These are phyloP conservation scores for Gaillardinia entomophila DNA, from an alignment of 805 yeast genomes.

Conservation along the genomic window DNA sequence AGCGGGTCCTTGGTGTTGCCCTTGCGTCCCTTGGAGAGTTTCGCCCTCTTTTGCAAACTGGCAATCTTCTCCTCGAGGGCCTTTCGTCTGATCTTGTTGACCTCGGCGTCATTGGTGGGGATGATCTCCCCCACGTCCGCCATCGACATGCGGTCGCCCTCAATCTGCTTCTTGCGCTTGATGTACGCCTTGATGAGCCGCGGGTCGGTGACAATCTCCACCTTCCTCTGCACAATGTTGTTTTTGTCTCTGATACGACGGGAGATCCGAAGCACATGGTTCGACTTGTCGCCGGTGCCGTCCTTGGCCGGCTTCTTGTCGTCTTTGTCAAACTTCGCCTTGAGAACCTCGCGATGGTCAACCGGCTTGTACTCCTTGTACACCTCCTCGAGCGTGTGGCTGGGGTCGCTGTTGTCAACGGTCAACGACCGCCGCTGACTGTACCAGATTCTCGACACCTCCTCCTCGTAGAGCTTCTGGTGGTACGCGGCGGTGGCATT, in stretches of 20 bases:
- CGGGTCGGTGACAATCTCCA: conserved; percentile 77
- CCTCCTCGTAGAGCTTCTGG: conserved; percentile 88
- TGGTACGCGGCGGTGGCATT: conserved; percentile 47
- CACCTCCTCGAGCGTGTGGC: conserved; percentile 30
- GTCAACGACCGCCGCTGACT: conserved; percentile 62
- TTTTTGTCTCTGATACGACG: conserved; percentile 78
- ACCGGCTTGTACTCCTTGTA: conserved; percentile 34
- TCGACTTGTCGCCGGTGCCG: conserved; percentile 12
- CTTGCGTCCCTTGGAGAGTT: conserved; percentile 38
- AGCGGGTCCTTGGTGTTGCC: conserved; percentile 27
- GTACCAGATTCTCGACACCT: conserved; percentile 84
- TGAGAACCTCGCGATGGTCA: conserved; percentile 24
- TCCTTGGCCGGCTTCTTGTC: conserved; percentile 25
- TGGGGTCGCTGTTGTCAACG: conserved; percentile 27
- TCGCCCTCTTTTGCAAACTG: conserved; percentile 69
- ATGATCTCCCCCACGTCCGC: conserved; percentile 67
- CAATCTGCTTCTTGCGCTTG: conserved; percentile 60
- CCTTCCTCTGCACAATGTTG: conserved; percentile 76
- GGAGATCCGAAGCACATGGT: conserved; percentile 45
- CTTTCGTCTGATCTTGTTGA: conserved; percentile 69
- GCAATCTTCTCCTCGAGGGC: conserved; percentile 80
- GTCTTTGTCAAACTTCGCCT: conserved; percentile 29
- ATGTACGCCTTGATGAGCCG: conserved; percentile 82
- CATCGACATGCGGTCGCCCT: conserved; percentile 47
- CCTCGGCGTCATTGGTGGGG: conserved; percentile 79